phyloP scores from a whole-genome alignment of 208 protist species.

The Tritrichomonas musculus region DNA sequence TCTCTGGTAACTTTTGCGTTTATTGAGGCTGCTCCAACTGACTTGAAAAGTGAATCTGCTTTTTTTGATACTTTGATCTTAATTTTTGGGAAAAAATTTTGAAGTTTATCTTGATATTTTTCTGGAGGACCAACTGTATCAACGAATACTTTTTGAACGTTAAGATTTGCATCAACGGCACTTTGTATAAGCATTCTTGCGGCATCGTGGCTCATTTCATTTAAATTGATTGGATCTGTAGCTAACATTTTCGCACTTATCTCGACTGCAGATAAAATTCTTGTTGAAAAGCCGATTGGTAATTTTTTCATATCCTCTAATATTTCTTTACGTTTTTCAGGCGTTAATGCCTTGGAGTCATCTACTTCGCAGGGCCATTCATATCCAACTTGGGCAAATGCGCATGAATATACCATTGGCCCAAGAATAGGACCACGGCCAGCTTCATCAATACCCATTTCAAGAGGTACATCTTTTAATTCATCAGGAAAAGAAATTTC shows the following conservation, averaged over 20 bases:
- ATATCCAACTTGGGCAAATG: conserved; percentile 34
- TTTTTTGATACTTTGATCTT: conserved; percentile 39
- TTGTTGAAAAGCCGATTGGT: neutral
- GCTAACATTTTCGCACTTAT: conserved; percentile 36
- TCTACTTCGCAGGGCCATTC: conserved; percentile 32
- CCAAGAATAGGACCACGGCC: conserved; percentile 58
- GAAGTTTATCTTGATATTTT: conserved; percentile 45
- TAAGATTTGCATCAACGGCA: conserved; percentile 40
- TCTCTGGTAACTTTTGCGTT: conserved; percentile 41
- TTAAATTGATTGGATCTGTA: conserved; percentile 35
- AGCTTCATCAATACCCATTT: conserved; percentile 62
- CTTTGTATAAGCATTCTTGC: conserved; percentile 40
- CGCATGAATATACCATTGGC: conserved; percentile 51
- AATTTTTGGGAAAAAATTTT: conserved; percentile 21
- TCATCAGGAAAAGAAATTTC: neutral
- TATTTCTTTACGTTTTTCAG: conserved; percentile 38
- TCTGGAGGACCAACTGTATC: conserved; percentile 51
- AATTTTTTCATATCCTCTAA: neutral
- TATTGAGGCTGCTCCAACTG: conserved; percentile 44
- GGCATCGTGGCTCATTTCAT: conserved; percentile 42
- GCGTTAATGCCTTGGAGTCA: conserved; percentile 46
- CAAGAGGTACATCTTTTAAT: neutral
- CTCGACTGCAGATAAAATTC: conserved; percentile 39
- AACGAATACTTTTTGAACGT: conserved; percentile 41
- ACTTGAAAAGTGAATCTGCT: conserved; percentile 39